Conservation (phyloP, 768 basidiomycete genomes). For the Lepiota brunneoincarnata region DNA sequence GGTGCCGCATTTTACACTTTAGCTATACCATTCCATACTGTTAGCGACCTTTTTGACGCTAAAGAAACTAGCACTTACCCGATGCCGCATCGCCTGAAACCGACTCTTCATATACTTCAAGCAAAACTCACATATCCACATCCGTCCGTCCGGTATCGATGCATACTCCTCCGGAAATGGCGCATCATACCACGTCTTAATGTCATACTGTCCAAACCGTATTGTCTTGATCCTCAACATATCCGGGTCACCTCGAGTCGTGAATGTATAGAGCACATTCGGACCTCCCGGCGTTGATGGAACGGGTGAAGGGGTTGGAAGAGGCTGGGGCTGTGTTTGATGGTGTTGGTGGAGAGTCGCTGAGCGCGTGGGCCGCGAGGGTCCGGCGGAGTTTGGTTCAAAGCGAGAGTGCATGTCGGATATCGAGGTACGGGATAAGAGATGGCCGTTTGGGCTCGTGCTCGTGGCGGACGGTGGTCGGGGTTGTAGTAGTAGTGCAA, state of each 20-base stretch:
- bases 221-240: slow-evolving; percentile 79
- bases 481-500: slow-evolving; percentile 39
- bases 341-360: slow-evolving; percentile 33
- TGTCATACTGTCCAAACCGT: slow-evolving; percentile 87
- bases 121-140: slow-evolving; percentile 99
- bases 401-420: slow-evolving; percentile 17
- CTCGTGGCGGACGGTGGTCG: slow-evolving; percentile 22
- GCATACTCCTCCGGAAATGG: slow-evolving; percentile 98
- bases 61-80: slow-evolving; percentile 47
- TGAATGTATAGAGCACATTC: slow-evolving; percentile 25
- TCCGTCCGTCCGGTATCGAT: slow-evolving; percentile 81
- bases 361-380: slow-evolving; percentile 66
- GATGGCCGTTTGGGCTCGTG: slow-evolving; percentile 1
- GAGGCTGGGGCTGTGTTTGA: slow-evolving; percentile 22
- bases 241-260: slow-evolving; percentile 22
- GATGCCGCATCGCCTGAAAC: slow-evolving; percentile 83
- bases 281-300: slow-evolving; percentile 39
- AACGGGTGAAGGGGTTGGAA: slow-evolving; percentile 37
- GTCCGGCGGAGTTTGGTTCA: slow-evolving; percentile 36
- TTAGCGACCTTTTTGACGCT: neutral
- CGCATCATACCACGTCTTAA: slow-evolving; percentile 98
- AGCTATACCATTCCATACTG: slow-evolving; percentile 50
- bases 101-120: slow-evolving; percentile 96
- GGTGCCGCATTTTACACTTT: slow-evolving; percentile 94
- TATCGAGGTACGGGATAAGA: slow-evolving; percentile 4